Evolutionary conservation across 345 rosid species (phyloP).

Genomic region (Salix caprea): DNA sequence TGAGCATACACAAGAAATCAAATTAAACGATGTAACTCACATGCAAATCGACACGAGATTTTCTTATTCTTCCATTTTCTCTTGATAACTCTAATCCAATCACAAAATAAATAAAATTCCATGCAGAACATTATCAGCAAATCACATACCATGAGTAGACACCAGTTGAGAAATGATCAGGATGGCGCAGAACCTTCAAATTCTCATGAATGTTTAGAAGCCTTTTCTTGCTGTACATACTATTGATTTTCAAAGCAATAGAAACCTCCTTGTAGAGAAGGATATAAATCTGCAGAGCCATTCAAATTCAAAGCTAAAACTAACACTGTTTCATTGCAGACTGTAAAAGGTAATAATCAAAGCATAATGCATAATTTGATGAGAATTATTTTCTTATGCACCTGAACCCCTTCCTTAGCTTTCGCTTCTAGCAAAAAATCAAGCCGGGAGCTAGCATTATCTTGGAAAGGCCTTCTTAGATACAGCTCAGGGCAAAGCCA

Average conservation of each 20-base stretch:
- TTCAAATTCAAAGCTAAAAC: background rate
- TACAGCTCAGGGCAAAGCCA: constrained; percentile 96
- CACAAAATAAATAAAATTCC: background rate
- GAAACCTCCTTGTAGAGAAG: constrained; percentile 93
- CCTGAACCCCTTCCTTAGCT: constrained; percentile 91
- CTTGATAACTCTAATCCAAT: background rate
- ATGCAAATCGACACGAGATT: background rate
- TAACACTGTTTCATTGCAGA: background rate
- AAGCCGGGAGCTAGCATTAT: constrained; percentile 53
- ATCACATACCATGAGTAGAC: constrained; percentile 66
- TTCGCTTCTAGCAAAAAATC: constrained; percentile 76
- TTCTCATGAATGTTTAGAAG: constrained; percentile 79
- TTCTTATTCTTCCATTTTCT: background rate
- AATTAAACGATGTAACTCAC: background rate
- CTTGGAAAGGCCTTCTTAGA: constrained; percentile 80
- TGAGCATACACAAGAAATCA: constrained; percentile 15
- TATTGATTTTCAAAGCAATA: constrained; percentile 81
- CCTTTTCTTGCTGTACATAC: constrained; percentile 72
- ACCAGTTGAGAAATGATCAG: constrained; percentile 77
- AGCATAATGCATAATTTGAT: background rate
- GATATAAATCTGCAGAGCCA: constrained; percentile 62
- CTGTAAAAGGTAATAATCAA: background rate
- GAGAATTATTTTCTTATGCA: constrained; percentile 19
- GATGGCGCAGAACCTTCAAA: constrained; percentile 79
- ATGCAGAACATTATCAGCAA: background rate